Evolutionary conservation across 768 basidiomycete genomes (phyloP), one percentile per base, ranked within the genome.

Genomic region (Flagelloscypha sp.): DNA sequence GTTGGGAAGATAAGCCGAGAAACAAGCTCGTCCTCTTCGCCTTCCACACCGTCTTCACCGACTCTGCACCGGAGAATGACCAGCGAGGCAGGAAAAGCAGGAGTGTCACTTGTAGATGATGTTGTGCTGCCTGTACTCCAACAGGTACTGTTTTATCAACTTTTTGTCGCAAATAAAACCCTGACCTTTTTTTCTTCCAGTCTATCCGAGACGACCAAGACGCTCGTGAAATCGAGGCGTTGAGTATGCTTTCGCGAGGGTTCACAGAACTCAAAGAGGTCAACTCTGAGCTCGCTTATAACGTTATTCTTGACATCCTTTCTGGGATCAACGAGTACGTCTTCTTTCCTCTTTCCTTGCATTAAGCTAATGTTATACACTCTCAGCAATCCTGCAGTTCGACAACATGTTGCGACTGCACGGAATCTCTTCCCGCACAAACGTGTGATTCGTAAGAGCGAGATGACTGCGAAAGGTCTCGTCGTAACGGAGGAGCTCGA

Each of bases 281-380:
- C 15, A 92, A 93, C 49, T 75, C 94, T 0, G 78, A 82, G 39
- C 67, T 95, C 21, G 84, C 88, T 1, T 94, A 95, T 54, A 81
- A 78, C 42, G 64, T 94, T 30, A 74, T 98, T 25, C 76, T 93
- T 36, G 93, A 97, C 50, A 76, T 98, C 25, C 66, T 98, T 7
- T 72, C 82, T 23, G 90, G 86, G 10, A 83, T 98, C 53, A 87
- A 94, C 55, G 85, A 89, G 92, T 92, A 56, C 43, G 85, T 72
- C 11, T 33, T 43, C 25, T 15, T 42, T 23, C 16, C 16, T 8
- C 36, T 27, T 30, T 5, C 3, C 32, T 27, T 33, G 19, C 18
- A 40, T 41, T 23, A 27, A 40, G 21, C 38, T 45, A 31, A 30
- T 30, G 27, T 25, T 27, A 24, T 41, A 8, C n/a, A 25, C 16